Base-by-base conservation (phyloP, 176 grass and related monocot species). In the Echinochloa phyllopogon region DNA sequence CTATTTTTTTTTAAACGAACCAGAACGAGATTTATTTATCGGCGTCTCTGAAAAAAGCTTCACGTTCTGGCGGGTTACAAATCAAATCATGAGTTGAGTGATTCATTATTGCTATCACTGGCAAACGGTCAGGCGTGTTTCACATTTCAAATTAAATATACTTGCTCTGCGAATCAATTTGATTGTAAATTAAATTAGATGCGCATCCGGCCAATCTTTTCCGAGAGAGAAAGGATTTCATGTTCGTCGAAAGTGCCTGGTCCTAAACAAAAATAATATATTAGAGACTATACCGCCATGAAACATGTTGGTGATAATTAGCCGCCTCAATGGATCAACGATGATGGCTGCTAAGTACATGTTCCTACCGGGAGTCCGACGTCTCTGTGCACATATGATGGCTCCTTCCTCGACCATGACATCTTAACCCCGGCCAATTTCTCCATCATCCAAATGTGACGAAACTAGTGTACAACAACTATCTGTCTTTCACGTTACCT, bases 251-350 rank as follows among this genome's bases (percentile, higher is more conserved):
- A 55, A 41, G 47, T 23, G 33, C 17, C 21, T 69, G 21, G 33
- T 40, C 48, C 37, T 36, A 18, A 43, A 12, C 18, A 38, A 10
- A 45, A 15, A 47, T 4, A 67, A 12, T 55, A 39, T 41, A 41
- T 24, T 41, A 16, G 17, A 79, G 16, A 13, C 10, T 23, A 16
- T 64, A 62, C 72, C 13, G 36, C 20, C 51, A 21, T 69, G 82
- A 63, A 85, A 69, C 77, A 64, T 77, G 73, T 14, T 65, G 73
- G 47, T 0, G 6, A 8, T 38, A 77, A 73, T 72, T 67, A 80
- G 87, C 76, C 51, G 69, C 69, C 79, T 48, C 67, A n/a, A 45
- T 51, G 77, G 60, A 86, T 69, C 63, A 48, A 16, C 6, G 77
- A 18, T 15, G 12, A 51, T 39, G 62, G 18, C 8, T 3, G 5